A percentile compares a stretch with the other conserved stretches of the same genome.
Evolutionary conservation across 306 rosid species (phyloP).

Genomic region (Cicer cuneatum): DNA sequence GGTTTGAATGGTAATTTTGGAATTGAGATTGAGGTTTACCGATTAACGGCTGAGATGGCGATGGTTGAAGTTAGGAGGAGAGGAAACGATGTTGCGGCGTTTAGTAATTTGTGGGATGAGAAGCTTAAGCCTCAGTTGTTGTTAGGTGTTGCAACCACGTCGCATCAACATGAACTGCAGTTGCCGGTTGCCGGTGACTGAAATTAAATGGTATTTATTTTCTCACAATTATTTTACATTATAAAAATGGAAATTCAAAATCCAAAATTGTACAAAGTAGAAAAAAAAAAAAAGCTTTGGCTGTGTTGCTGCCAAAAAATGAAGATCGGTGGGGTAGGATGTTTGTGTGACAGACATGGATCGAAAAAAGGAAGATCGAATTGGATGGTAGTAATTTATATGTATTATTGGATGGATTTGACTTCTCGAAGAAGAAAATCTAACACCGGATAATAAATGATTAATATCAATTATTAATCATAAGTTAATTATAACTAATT

Average conservation of each 20-base stretch:
- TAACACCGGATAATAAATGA: too few species aligned
- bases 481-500: too few species aligned
- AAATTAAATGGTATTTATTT: not conserved
- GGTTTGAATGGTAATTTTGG: slow-evolving; percentile 42
- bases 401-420: not conserved
- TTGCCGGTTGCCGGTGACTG: slow-evolving; percentile 19
- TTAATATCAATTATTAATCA: not conserved
- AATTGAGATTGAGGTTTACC: slow-evolving; percentile 47
- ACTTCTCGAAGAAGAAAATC: too few species aligned
- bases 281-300: not conserved
- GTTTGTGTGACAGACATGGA: not conserved
- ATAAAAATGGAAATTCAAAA: not conserved
- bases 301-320: not conserved
- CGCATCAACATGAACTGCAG: not conserved
- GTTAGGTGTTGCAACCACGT: slow-evolving; percentile 37
- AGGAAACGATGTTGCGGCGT: slow-evolving; percentile 18
- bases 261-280: slow-evolving; percentile 11
- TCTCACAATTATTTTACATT: not conserved
- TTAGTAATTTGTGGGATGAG: slow-evolving; percentile 38
- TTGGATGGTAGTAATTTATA: not conserved
- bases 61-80: slow-evolving; percentile 44
- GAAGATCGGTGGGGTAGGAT: slow-evolving; percentile 14
- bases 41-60: slow-evolving; percentile 45
- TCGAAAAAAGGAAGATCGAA: not conserved
- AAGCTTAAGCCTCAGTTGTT: slow-evolving; percentile 48